Base-by-base conservation (phyloP, 2,329 filamentous ascomycete genomes). In the Calonectria fujianensis region DNA sequence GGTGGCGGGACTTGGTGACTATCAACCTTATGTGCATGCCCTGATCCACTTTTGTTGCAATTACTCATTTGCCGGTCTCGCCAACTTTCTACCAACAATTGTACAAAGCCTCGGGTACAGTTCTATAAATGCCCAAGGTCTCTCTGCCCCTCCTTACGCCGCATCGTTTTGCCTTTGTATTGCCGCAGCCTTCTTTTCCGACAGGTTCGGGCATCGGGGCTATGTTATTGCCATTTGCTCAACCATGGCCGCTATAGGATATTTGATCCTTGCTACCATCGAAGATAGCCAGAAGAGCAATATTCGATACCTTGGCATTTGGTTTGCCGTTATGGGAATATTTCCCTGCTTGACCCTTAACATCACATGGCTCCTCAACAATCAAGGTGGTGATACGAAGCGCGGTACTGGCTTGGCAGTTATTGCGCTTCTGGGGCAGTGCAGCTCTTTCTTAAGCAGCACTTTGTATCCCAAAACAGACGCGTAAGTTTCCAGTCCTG, bases 31-130 rank as follows among this genome's bases (percentile, higher is more conserved):
- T 13, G 37, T 79, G 1, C 77, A 79, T 7, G 69, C 77, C 0
- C 20, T 78, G 0, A 79, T 79, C 1, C 77, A 78, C 32, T 79
- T 79, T 27, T 79, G 77, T 27, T 79, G 77, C 8, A 79, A 79
- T 52, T 79, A 73, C 32, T 79, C 77, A 0, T 79, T 79, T 4
- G 77, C 77, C 0, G 74, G 71, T 9, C 31, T 79, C 0, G 72
- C 77, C 4, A 79, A 79, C 6, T 79, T 79, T 2, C 72, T 79
- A 0, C 77, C 77, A 0, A 78, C 77, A 0, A 79, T 79, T 2
- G 70, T 79, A 0, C 52, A 73, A 3, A 45, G 32, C 0, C 64
- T 79, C 13, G 77, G 77, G 0, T 79, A 79, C 0, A 70, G 67
- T 7, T 74, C 65, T 0, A 68, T 79, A 1, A 72, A 66, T 0